Evolutionary conservation across 2,329 filamentous ascomycete genomes (phyloP).

Genomic region (Colletotrichum acutatum): DNA sequence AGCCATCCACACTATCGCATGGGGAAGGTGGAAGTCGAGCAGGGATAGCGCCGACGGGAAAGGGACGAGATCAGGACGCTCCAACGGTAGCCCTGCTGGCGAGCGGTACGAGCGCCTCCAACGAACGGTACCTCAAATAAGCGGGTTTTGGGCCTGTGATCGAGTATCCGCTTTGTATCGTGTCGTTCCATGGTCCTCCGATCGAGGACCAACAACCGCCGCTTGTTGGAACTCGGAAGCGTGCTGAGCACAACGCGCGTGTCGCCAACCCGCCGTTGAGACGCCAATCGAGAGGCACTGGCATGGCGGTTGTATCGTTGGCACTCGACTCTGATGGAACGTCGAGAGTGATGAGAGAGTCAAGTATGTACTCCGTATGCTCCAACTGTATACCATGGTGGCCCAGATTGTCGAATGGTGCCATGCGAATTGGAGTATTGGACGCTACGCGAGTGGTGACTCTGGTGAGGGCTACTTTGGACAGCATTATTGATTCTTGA

Average conservation of each 20-base stretch:
- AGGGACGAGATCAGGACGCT: constrained; percentile 3
- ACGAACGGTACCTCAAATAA: background rate
- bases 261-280: background rate
- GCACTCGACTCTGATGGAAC: background rate
- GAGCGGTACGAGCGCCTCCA: constrained; percentile 4
- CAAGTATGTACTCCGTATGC: background rate
- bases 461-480: no score
- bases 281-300: background rate
- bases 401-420: background rate
- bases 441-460: background rate
- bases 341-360: background rate
- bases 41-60: constrained; percentile 25
- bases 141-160: background rate
- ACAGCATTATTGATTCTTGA: constrained; percentile 13
- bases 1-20: constrained; percentile 19
- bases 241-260: background rate
- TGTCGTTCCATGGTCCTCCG: background rate
- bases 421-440: background rate
- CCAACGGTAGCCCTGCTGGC: constrained; percentile 6
- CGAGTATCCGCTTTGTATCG: background rate
- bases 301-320: background rate
- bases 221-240: background rate
- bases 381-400: background rate
- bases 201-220: background rate
- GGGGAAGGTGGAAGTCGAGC: constrained; percentile 12